Base-by-base conservation (phyloP, 371 early-diverging fungal species). In the Sanchytrium tribonematis region DNA sequence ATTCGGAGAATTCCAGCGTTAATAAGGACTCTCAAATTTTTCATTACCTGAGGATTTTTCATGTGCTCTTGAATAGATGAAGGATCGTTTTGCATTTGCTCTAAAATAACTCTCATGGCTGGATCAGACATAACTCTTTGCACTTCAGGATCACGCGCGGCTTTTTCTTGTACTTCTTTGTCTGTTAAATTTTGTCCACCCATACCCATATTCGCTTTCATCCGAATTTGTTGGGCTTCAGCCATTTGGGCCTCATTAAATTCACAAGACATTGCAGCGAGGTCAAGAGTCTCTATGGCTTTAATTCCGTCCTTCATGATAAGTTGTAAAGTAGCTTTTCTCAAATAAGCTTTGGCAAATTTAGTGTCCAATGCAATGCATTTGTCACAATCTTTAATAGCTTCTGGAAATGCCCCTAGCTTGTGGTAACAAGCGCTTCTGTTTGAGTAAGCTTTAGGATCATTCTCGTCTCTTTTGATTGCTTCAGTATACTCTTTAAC, bases 11-110 rank as follows among this genome's bases (percentile, higher is more conserved):
- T n/a, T n/a, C n/a, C n/a, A n/a, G n/a, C n/a, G n/a, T n/a, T n/a
- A n/a, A n/a, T n/a, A n/a, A n/a, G n/a, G n/a, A n/a, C n/a, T n/a
- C n/a, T n/a, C n/a, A n/a, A n/a, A n/a, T n/a, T n/a, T n/a, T n/a
- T n/a, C n/a, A n/a, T n/a, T n/a, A n/a, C n/a, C n/a, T n/a, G n/a
- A n/a, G n/a, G n/a, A n/a, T n/a, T n/a, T n/a, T n/a, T n/a, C 30
- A 77, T 74, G 69, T 69, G 77, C 78, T 90, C 92, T 73, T 84
- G 88, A 29, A 86, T 86, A 31, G 97, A 93, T 71, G 81, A 78
- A 27, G 97, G 97, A 75, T 97, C 89, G 70, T 84, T 81, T 77
- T 93, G 90, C 93, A 94, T 94, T 79, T 94, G 94, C 76, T 89
- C 86, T 72, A 97, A 82, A 71, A 97, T 95, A 76, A 83, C 82